A percentile compares a stretch with the other conserved stretches of the same genome.
Evolutionary conservation across 1,284 basidiomycete species (phyloP).

Genomic region (Trichosporon asahii): DNA sequence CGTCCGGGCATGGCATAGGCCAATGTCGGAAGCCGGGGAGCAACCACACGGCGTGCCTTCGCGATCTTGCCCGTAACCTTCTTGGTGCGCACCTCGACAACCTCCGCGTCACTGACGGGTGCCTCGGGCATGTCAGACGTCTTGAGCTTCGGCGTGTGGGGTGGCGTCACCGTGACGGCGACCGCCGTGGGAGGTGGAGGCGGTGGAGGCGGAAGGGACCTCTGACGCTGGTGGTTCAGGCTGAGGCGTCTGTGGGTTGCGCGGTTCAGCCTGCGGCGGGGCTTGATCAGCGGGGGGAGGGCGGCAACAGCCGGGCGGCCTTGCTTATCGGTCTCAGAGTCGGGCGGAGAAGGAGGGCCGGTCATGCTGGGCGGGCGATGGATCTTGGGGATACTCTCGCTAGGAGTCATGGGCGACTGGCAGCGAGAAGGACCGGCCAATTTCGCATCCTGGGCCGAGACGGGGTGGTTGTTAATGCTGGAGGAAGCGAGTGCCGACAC

Average conservation of each 20-base stretch:
- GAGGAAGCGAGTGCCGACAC: neutral
- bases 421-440: neutral
- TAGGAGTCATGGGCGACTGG: neutral
- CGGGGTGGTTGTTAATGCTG: neutral
- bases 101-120: neutral
- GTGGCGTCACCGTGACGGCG: neutral
- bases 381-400: neutral
- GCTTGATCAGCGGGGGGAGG: conserved; percentile 2
- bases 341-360: conserved; percentile 1
- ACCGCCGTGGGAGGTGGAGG: neutral
- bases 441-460: neutral
- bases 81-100: neutral
- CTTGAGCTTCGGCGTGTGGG: neutral
- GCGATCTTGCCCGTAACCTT: neutral
- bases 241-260: neutral
- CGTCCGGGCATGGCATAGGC: conserved; percentile 5
- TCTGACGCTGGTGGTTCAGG: conserved; percentile 1
- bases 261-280: conserved; percentile 1
- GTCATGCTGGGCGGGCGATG: neutral
- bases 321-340: conserved; percentile 3
- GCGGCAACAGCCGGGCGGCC: neutral
- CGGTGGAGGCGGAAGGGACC: neutral
- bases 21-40: neutral
- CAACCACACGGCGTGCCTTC: neutral
- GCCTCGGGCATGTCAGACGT: neutral